These are phyloP conservation scores for Cyberlindnera euphorbiae DNA, from an alignment of 805 yeast species.

Conservation along the genomic window DNA sequence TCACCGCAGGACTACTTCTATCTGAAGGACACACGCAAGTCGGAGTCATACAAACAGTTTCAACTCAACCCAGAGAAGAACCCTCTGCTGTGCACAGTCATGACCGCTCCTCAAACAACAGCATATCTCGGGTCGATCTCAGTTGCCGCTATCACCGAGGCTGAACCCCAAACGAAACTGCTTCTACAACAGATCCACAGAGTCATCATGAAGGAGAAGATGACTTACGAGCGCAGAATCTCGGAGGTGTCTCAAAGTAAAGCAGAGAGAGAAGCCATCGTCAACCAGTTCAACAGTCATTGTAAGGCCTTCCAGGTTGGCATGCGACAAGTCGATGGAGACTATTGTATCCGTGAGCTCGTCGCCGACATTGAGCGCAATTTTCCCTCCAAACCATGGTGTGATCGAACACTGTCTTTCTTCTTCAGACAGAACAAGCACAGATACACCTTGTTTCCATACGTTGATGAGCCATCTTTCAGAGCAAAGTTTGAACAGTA, in stretches of 20 bases:
- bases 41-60: slow-evolving; percentile 7
- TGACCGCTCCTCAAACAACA: slow-evolving; percentile 9
- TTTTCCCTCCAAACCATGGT: slow-evolving; percentile 5
- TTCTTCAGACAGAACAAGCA: slow-evolving; percentile 11
- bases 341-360: slow-evolving; percentile 3
- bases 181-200: slow-evolving; percentile 12
- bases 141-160: slow-evolving; percentile 14
- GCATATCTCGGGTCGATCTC: slow-evolving; percentile 19
- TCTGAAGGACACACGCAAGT: slow-evolving; percentile 7
- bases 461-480: slow-evolving; percentile 10
- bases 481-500: neutral
- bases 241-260: neutral
- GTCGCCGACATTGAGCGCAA: slow-evolving; percentile 8
- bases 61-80: slow-evolving; percentile 17
- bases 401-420: slow-evolving; percentile 2
- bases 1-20: slow-evolving; percentile 14
- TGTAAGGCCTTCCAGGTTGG: slow-evolving; percentile 12
- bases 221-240: slow-evolving; percentile 3
- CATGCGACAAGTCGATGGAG: slow-evolving; percentile 5
- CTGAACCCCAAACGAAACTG: slow-evolving; percentile 14
- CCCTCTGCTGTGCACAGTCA: slow-evolving; percentile 14
- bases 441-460: slow-evolving; percentile 13
- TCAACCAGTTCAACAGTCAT: slow-evolving; percentile 7
- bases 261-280: slow-evolving; percentile 4
- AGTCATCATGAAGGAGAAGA: slow-evolving; percentile 12